Evolutionary conservation across 2,329 filamentous ascomycete genomes (phyloP).

Genomic region (Colletotrichum spaethianum): DNA sequence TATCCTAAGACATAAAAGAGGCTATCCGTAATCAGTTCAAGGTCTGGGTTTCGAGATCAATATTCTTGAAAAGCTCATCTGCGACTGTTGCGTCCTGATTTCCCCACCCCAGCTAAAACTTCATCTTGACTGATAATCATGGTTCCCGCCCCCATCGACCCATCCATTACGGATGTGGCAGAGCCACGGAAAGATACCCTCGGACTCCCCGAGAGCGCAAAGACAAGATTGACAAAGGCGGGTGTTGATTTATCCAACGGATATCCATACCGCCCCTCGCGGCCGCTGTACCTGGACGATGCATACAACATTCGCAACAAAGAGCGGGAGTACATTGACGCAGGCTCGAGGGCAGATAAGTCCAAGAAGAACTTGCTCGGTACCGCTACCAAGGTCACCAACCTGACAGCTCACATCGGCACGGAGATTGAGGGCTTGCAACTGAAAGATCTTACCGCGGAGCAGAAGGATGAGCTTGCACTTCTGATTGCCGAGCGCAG

Average conservation of each 20-base stretch:
- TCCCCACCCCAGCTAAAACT: not conserved
- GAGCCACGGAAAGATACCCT: slow-evolving; percentile 76
- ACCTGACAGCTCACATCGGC: slow-evolving; percentile 74
- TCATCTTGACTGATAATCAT: slow-evolving; percentile 47
- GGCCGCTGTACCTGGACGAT: slow-evolving; percentile 78
- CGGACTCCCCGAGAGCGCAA: slow-evolving; percentile 70
- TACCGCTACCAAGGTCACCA: slow-evolving; percentile 73
- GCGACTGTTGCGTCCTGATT: not conserved
- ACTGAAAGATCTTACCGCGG: slow-evolving; percentile 71
- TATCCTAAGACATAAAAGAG: not conserved
- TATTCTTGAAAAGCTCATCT: not conserved
- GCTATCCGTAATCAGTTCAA: not conserved
- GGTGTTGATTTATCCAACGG: slow-evolving; percentile 79
- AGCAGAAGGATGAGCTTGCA: slow-evolving; percentile 74
- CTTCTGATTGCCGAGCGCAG: slow-evolving; percentile 74
- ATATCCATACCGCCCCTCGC: slow-evolving; percentile 79
- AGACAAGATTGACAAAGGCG: slow-evolving; percentile 74
- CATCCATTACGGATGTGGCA: slow-evolving; percentile 74
- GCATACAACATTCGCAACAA: slow-evolving; percentile 75
- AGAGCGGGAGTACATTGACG: slow-evolving; percentile 70
- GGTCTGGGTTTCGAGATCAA: accelerated
- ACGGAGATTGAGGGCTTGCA: slow-evolving; percentile 76
- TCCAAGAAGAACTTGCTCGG: slow-evolving; percentile 72
- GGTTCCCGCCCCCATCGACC: slow-evolving; percentile 72
- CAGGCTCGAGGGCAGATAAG: slow-evolving; percentile 75